Evolutionary conservation across 352 stramenopile genomes (phyloP).

Genomic region (Phytopythium sindhum): DNA sequence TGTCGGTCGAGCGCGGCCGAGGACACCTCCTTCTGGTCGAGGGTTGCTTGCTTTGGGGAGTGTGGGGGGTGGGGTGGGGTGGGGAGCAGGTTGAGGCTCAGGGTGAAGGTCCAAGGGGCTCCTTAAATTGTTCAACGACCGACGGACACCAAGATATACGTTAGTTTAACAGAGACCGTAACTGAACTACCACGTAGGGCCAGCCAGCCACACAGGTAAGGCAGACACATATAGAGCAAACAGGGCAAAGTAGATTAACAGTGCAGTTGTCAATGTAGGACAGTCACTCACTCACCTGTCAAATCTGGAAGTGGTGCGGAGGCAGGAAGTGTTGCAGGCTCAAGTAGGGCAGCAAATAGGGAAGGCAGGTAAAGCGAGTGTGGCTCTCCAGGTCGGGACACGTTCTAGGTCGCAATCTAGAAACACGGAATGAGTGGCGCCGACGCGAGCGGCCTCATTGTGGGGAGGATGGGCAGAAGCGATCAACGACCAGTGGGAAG

Average conservation of each 20-base stretch:
- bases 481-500: neutral
- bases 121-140: neutral
- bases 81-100: neutral
- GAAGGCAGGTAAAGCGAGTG: neutral
- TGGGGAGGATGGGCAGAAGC: neutral
- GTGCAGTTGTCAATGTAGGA: no score
- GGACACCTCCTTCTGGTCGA: slow-evolving; percentile 1
- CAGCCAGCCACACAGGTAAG: no score
- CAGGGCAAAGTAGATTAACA: no score
- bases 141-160: no score
- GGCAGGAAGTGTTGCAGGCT: neutral
- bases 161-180: no score
- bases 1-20: slow-evolving; percentile 4
- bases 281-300: neutral
- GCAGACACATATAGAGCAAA: no score
- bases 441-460: neutral
- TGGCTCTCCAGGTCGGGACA: neutral
- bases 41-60: slow-evolving; percentile 5
- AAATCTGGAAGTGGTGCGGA: slow-evolving; percentile 1
- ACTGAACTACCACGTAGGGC: no score
- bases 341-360: no score
- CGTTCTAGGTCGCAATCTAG: slow-evolving; percentile 6
- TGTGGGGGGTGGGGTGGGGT: slow-evolving; percentile 11
- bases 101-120: neutral
- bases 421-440: slow-evolving; percentile 8